Base-by-base conservation (phyloP, 441 rosid species). In the Eutrema salsugineum region DNA sequence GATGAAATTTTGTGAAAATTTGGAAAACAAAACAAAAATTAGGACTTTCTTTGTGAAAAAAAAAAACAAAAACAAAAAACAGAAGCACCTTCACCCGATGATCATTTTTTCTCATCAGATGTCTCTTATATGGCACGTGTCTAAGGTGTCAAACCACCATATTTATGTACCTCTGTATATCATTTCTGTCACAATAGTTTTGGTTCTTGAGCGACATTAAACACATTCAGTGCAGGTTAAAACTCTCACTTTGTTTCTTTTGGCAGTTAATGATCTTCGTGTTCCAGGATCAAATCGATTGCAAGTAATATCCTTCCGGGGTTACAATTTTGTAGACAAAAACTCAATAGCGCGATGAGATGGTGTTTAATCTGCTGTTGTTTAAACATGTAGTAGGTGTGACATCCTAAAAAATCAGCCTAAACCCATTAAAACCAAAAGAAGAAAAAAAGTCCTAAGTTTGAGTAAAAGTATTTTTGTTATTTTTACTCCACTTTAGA, bases 241-340 rank as follows among this genome's bases (percentile, higher is more conserved):
- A 82, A 81, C 99, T 44, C 99, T 98, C 1, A 86, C 91, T 48
- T 65, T 93, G 42, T 82, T 95, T 78, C 92, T 93, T 53, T 71
- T 93, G 66, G 97, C 97, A 66, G 85, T 88, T 53, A 77, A 82
- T 66, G 99, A 93, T 87, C 97, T 88, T n/a, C 98, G 95, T 27
- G 97, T 95, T 73, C 94, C 97, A 2, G 77, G 80, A 47, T 85
- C 95, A 44, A 86, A 86, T 65, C 97, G 97, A 68, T 57, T 93
- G 65, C 97, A 89, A 72, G 98, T 91, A 81, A 84, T 88, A 70
- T 63, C 64, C 33, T 30, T 24, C 2, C 3, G 27, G 27, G 27
- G 27, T 24, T 24, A 24, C 27, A 24, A 3, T 24, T 6, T 30
- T 6, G 47, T 14, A 53, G 2, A 14, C 19, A 33, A 42, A n/a